A percentile compares a stretch with the other conserved stretches of the same genome.
Conservation (phyloP, 2,329 filamentous ascomycete genomes). For the Alternaria solani region DNA sequence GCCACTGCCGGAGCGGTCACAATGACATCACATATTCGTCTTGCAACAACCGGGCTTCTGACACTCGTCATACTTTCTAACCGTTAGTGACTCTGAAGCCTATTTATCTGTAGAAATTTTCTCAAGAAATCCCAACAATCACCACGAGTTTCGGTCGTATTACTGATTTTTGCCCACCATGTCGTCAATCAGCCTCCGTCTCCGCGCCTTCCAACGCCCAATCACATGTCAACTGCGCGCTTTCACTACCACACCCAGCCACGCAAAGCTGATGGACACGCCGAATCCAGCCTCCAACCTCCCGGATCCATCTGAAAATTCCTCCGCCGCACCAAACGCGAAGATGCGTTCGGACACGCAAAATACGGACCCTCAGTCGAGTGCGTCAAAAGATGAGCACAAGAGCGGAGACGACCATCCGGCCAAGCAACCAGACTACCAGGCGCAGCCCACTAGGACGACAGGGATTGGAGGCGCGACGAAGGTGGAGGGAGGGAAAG, state of each 20-base stretch:
- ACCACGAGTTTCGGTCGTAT: not conserved
- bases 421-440: slow-evolving; percentile 50
- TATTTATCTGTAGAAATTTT: not conserved
- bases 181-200: slow-evolving; percentile 6
- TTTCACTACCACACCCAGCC: slow-evolving; percentile 18
- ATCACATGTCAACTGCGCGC: not conserved
- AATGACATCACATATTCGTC: slow-evolving; percentile 10
- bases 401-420: slow-evolving; percentile 47
- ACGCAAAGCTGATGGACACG: slow-evolving; percentile 27
- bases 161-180: not conserved
- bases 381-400: slow-evolving; percentile 38
- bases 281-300: slow-evolving; percentile 29
- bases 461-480: slow-evolving; percentile 45
- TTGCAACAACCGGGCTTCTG: not conserved
- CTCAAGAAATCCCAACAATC: not conserved
- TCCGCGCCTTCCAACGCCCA: slow-evolving; percentile 9
- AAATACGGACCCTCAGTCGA: slow-evolving; percentile 42
- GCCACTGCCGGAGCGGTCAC: slow-evolving; percentile 18
- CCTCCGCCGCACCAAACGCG: slow-evolving; percentile 32
- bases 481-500: slow-evolving; percentile 46
- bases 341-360: slow-evolving; percentile 35
- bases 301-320: slow-evolving; percentile 27
- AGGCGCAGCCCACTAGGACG: slow-evolving; percentile 39
- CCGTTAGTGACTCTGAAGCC: not conserved
- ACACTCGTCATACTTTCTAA: not conserved